Percentiles rank a stretch among this genome's conserved stretches.
Evolutionary conservation across 139 green algal genomes (phyloP).

Genomic region (Edaphochlamys debaryana): DNA sequence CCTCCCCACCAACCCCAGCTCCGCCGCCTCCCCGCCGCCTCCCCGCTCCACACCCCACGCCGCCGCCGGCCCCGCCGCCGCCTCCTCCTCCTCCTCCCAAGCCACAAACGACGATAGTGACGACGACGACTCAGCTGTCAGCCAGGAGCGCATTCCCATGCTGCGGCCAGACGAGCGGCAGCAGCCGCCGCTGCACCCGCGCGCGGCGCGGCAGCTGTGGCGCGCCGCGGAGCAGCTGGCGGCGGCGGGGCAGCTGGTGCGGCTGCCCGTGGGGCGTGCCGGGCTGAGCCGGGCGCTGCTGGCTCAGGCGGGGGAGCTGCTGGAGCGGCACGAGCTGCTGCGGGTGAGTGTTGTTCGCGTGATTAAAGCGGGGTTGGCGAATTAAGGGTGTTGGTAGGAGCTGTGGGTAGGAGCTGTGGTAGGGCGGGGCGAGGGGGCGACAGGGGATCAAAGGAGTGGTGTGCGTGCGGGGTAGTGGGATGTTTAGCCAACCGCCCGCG

Average conservation of each 20-base stretch:
- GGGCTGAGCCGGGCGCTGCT: constrained; percentile 7
- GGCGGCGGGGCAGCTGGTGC: constrained; percentile 12
- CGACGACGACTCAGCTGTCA: not conserved
- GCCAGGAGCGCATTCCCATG: constrained; percentile 25
- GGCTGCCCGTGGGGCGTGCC: not conserved
- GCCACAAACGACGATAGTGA: not conserved
- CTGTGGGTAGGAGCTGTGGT: too few species aligned
- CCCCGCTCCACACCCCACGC: not conserved
- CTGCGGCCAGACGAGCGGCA: not conserved
- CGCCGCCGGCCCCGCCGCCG: not conserved
- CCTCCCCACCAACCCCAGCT: not conserved
- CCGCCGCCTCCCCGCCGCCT: not conserved
- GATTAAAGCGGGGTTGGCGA: too few species aligned
- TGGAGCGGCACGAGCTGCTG: constrained; percentile 25
- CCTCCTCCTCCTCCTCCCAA: not conserved
- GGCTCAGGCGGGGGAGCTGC: constrained; percentile 22
- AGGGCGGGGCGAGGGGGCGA: too few species aligned
- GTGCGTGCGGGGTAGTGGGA: too few species aligned
- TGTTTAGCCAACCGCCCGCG: too few species aligned
- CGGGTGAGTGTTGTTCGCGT: not conserved
- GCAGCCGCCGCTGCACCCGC: constrained; percentile 2
- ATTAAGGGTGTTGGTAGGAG: too few species aligned
- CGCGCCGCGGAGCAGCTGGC: constrained; percentile 17
- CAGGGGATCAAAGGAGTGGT: too few species aligned
- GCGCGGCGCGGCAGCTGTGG: not conserved